Base-by-base conservation (phyloP, 1,284 basidiomycete genomes). In the Caloboletus firmus region DNA sequence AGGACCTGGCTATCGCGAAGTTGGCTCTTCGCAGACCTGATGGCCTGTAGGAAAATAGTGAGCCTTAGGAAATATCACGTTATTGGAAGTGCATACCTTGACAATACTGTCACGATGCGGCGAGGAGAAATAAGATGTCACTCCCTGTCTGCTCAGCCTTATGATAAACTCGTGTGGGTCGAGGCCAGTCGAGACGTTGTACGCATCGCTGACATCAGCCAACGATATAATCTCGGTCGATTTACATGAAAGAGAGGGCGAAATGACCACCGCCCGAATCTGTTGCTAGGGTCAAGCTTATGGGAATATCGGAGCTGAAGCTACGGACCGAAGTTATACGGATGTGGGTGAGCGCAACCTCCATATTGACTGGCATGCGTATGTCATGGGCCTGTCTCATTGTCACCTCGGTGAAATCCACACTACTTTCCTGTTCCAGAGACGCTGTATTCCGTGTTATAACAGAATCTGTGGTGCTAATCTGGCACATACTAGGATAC, bases 151-250 rank as follows among this genome's bases (percentile, higher is more conserved):
- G 62, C 81, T 85, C 61, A 85, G 78, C 40, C 89, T 79, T 62
- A 95, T 85, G 56, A 92, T 87, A 62, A 95, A 90, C 65, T 93
- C 90, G 54, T 89, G 78, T n/a, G 79, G 74, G 51, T 93, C 87
- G 15, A 84, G 78, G 8, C 87, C 85, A 4, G 84, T 87, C 3
- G 85, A 82, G 17, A 91, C 84, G 51, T 88, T 89, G 67, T 92
- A 90, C 2, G 92, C 82, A 64, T 95, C 93, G 71, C 89, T 91
- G 59, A 95, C 81, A 56, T 94, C 92, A 4, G 80, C 74, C 52
- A 93, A 76, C 2, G 84, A 81, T 50, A 95, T 85, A 55, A 91
- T 84, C 62, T 94, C 93, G 0, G 85, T 89, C 1, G 89, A 83
- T 72, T 85, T 84, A 70, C 85, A 89, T 5, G 81, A 76, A 42